Evolutionary conservation across 2,329 filamentous ascomycete genomes (phyloP).

Genomic region (Phoma sp.): DNA sequence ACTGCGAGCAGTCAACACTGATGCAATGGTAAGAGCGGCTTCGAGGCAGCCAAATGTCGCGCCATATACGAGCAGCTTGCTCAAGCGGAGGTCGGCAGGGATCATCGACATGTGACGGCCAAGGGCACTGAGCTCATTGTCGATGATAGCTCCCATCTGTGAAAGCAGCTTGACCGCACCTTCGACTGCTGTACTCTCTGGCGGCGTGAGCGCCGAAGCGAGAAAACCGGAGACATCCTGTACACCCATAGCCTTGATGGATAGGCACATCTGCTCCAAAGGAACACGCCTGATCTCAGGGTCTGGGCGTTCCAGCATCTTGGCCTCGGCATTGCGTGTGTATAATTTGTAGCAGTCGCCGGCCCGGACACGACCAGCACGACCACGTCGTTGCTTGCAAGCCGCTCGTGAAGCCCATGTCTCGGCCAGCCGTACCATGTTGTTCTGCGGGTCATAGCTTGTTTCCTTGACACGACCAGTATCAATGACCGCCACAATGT

Average conservation of each 20-base stretch:
- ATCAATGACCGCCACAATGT: constrained; percentile 95
- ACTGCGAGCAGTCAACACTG: constrained; percentile 86
- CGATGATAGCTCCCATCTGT: constrained; percentile 88
- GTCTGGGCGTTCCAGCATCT: constrained; percentile 88
- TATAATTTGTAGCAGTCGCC: constrained; percentile 96
- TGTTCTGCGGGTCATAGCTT: constrained; percentile 87
- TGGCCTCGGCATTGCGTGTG: constrained; percentile 80
- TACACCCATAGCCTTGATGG: constrained; percentile 94
- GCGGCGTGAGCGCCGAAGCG: constrained; percentile 85
- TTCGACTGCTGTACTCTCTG: constrained; percentile 83
- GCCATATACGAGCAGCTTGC: constrained; percentile 94
- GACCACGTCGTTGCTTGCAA: constrained; percentile 91
- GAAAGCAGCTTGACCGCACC: constrained; percentile 80
- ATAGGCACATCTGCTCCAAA: constrained; percentile 91
- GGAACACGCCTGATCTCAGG: constrained; percentile 94
- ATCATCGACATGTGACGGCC: constrained; percentile 95
- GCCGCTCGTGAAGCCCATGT: constrained; percentile 94
- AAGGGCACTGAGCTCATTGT: constrained; percentile 85
- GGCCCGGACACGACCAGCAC: constrained; percentile 89
- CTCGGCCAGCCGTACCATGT: constrained; percentile 93
- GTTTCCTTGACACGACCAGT: constrained; percentile 96
- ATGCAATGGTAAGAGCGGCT: constrained; percentile 85
- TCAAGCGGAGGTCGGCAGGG: constrained; percentile 88
- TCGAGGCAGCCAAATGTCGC: constrained; percentile 93
- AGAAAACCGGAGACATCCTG: constrained; percentile 82